phyloP scores from a whole-genome alignment of 2,329 filamentous ascomycete species.

The Lachnellula occidentalis region DNA sequence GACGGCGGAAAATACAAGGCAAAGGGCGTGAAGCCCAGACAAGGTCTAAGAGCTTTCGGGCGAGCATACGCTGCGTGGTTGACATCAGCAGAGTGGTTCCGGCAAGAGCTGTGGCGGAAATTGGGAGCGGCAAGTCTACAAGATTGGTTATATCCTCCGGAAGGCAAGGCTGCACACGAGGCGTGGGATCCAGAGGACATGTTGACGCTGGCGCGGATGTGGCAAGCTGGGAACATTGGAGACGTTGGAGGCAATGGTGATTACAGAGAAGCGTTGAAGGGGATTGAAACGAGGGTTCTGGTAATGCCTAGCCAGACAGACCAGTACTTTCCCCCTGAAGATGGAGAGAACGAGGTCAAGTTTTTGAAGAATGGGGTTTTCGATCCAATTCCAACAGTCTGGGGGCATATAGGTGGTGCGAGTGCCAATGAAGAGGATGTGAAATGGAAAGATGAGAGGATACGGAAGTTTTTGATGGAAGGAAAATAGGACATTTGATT shows the following conservation, averaged over 20 bases:
- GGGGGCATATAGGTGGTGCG: constrained; percentile 35
- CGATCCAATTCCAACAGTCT: constrained; percentile 33
- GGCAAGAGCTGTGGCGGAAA: constrained; percentile 35
- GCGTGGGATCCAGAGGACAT: constrained; percentile 41
- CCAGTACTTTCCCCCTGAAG: constrained; percentile 53
- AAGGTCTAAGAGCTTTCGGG: constrained; percentile 41
- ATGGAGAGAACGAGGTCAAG: constrained; percentile 31
- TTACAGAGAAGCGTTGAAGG: constrained; percentile 49
- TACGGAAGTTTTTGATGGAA: constrained; percentile 26
- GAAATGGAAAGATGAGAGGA: constrained; percentile 31
- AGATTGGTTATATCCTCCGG: constrained; percentile 32
- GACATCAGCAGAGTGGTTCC: constrained; percentile 42
- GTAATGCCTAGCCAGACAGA: constrained; percentile 59
- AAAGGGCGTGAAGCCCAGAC: constrained; percentile 25
- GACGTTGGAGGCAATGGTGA: constrained; percentile 18
- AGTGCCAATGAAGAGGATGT: constrained; percentile 29
- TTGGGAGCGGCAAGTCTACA: constrained; percentile 33
- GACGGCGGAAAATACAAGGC: constrained; percentile 27
- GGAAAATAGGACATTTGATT: not conserved
- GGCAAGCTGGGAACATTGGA: constrained; percentile 39
- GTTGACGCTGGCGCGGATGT: constrained; percentile 38
- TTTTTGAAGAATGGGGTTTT: constrained; percentile 28
- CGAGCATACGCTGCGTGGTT: constrained; percentile 43
- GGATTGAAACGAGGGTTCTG: constrained; percentile 56
- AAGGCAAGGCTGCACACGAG: constrained; percentile 31